phyloP scores from a whole-genome alignment of 108 stramenopile species.

The Schizochytrium sp. region DNA sequence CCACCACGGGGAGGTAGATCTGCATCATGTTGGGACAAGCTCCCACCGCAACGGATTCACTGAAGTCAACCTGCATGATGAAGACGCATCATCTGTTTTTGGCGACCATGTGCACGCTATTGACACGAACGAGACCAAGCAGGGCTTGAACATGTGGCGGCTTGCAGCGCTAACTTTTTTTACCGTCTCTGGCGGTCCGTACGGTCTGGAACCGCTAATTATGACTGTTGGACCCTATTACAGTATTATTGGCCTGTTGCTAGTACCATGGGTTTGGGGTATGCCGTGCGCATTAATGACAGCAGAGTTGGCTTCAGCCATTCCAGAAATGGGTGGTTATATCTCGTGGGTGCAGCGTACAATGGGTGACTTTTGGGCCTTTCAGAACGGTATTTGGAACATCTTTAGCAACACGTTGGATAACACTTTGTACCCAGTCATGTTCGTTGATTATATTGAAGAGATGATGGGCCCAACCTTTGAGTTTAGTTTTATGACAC shows the following conservation, averaged over 20 bases:
- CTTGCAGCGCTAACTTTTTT: conserved; percentile 38
- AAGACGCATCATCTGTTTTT: background rate
- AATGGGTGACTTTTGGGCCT: conserved; percentile 56
- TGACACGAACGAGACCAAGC: conserved; percentile 52
- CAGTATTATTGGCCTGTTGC: conserved; percentile 29
- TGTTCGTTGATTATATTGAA: conserved; percentile 51
- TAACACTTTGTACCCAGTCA: conserved; percentile 36
- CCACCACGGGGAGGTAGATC: background rate
- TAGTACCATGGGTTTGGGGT: conserved; percentile 52
- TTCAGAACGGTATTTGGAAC: conserved; percentile 59
- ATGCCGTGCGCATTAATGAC: conserved; percentile 54
- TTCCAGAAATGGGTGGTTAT: conserved; percentile 46
- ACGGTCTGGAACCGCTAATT: conserved; percentile 46
- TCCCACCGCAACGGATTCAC: background rate
- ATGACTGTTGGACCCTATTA: conserved; percentile 24
- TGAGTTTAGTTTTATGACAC: conserved; percentile 34
- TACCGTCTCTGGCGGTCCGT: conserved; percentile 52
- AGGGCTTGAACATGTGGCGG: conserved; percentile 22
- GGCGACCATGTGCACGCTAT: conserved; percentile 28
- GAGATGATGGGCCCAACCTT: conserved; percentile 58
- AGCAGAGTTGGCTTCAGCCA: conserved; percentile 30
- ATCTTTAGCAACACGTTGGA: conserved; percentile 34
- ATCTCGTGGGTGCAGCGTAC: conserved; percentile 25
- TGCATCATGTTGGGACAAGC: background rate
- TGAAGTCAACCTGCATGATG: conserved; percentile 19